Percentiles rank a stretch among this genome's conserved stretches.
Conservation (phyloP, 768 basidiomycete genomes). For the Lepiota subincarnata region DNA sequence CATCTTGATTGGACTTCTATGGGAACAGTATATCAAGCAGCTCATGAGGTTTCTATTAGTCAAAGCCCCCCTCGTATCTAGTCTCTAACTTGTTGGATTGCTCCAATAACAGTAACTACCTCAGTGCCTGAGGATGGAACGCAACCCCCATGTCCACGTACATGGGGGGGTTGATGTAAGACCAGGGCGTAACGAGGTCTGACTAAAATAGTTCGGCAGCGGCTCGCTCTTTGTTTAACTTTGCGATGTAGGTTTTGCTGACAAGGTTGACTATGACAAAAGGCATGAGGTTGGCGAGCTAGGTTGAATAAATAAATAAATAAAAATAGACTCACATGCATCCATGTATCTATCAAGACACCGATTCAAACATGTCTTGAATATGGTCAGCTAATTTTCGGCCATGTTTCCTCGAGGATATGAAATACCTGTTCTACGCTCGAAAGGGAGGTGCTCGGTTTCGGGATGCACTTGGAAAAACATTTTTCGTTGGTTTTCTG, state of each 20-base stretch:
- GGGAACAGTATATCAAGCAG: too few species aligned
- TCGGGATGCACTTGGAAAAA: conserved; percentile 71
- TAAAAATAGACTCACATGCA: conserved; percentile 55
- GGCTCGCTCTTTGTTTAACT: conserved; percentile 51
- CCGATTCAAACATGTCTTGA: conserved; percentile 66
- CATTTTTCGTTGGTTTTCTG: conserved; percentile 82
- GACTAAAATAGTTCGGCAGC: conserved; percentile 17
- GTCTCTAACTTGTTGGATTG: too few species aligned
- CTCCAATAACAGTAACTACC: too few species aligned
- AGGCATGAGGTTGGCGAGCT: not conserved
- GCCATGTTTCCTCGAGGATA: not conserved
- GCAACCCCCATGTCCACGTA: too few species aligned
- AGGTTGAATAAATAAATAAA: not conserved
- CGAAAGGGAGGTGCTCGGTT: conserved; percentile 44
- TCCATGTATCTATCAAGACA: conserved; percentile 85
- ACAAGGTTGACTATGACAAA: conserved; percentile 67
- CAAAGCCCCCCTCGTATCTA: too few species aligned
- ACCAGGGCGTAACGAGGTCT: not conserved
- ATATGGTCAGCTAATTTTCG: not conserved
- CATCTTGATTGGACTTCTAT: not conserved
- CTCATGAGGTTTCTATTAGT: too few species aligned
- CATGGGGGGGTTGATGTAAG: not conserved
- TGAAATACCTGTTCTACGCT: conserved; percentile 4
- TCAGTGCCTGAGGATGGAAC: too few species aligned
- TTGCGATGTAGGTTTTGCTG: conserved; percentile 60